These are phyloP conservation scores for Rhizoclosmatium sp. DNA, from an alignment of 192 early-diverging fungal species.

Conservation along the genomic window DNA sequence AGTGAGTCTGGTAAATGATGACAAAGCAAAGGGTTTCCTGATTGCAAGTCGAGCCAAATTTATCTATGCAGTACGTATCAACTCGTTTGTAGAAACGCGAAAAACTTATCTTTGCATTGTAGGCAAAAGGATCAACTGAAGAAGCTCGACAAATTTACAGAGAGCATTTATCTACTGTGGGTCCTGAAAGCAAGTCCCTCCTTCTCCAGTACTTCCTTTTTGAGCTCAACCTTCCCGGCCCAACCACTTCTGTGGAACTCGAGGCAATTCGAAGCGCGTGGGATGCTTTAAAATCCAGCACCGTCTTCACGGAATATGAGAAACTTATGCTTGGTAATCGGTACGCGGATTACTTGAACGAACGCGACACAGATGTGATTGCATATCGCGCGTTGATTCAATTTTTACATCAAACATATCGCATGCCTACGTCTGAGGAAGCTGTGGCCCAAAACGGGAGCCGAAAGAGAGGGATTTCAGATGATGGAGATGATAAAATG, in stretches of 20 bases:
- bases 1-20: constrained; percentile 49
- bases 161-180: constrained; percentile 47
- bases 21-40: constrained; percentile 61
- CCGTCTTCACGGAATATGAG: constrained; percentile 57
- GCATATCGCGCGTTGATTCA: background rate
- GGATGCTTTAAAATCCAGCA: constrained; percentile 53
- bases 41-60: constrained; percentile 60
- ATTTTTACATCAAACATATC: constrained; percentile 6
- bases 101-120: too few relatives aligned
- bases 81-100: background rate
- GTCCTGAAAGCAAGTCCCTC: constrained; percentile 61
- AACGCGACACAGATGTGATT: constrained; percentile 55
- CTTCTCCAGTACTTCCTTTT: constrained; percentile 67
- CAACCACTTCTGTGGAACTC: constrained; percentile 39
- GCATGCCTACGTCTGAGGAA: constrained; percentile 21
- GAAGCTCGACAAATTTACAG: constrained; percentile 58
- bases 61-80: constrained; percentile 53
- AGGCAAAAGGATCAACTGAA: constrained; percentile 28
- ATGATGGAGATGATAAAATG: constrained; percentile 15
- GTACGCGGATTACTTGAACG: constrained; percentile 66
- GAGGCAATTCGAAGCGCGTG: constrained; percentile 55
- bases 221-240: constrained; percentile 68
- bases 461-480: background rate
- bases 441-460: background rate
- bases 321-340: constrained; percentile 62